Conservation (phyloP, 495 filamentous ascomycete species). For the Usnea hakonensis region DNA sequence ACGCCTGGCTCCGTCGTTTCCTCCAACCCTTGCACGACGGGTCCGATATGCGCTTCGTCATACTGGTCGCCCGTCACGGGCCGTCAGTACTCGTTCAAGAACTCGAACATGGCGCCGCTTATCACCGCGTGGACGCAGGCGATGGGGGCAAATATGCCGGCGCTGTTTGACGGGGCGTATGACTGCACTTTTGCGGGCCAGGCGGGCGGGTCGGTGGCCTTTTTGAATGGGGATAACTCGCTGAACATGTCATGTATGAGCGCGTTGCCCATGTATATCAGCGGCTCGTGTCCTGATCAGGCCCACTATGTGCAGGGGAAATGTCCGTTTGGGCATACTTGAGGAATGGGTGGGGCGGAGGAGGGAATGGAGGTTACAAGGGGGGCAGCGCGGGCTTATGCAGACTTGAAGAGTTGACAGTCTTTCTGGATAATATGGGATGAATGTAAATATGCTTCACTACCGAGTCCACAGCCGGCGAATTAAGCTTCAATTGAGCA, state of each 20-base stretch:
- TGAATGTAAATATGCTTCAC: neutral
- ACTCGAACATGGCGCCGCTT: neutral
- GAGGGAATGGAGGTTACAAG: too few species aligned
- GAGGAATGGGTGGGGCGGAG: neutral
- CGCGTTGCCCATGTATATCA: neutral
- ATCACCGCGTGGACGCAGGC: neutral
- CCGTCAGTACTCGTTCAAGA: neutral
- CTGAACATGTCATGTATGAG: neutral
- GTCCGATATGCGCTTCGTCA: neutral
- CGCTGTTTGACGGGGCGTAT: neutral
- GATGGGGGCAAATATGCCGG: neutral
- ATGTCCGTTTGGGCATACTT: neutral
- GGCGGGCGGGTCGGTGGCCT: neutral
- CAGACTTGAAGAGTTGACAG: neutral
- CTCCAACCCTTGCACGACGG: neutral
- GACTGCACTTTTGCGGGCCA: neutral
- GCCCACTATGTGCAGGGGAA: neutral
- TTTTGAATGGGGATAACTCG: neutral
- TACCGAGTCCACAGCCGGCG: neutral
- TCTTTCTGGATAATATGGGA: neutral
- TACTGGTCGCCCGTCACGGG: conserved; percentile 1
- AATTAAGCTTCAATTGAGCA: too few species aligned
- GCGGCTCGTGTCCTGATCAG: neutral
- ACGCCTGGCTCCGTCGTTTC: neutral
- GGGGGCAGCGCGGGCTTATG: too few species aligned